Percentiles rank a stretch among this genome's conserved stretches.
These are phyloP conservation scores for Crassisporium funariophilum DNA, from an alignment of 768 basidiomycete genomes.

Conservation along the genomic window DNA sequence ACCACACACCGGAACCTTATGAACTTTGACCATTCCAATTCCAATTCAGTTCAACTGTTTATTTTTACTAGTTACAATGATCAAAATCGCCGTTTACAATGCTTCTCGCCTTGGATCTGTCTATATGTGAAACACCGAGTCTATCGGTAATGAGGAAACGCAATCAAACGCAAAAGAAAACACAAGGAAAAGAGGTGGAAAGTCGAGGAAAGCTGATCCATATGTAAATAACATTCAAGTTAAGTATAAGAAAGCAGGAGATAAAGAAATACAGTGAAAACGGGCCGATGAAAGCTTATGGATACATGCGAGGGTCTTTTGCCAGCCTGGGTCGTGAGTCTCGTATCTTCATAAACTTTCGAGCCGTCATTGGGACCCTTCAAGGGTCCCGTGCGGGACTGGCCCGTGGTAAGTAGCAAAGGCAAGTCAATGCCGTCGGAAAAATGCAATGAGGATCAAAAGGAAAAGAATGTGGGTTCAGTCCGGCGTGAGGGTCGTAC, in stretches of 20 bases:
- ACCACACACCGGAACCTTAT: no score
- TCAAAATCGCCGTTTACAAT: no score
- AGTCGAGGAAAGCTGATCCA: conserved; percentile 9
- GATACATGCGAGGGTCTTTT: conserved; percentile 28
- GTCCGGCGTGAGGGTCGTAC: neutral
- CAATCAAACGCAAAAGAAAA: conserved; percentile 1
- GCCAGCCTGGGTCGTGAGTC: conserved; percentile 47
- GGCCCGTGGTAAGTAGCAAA: conserved; percentile 16
- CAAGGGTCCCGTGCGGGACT: conserved; percentile 20
- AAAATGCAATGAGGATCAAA: conserved; percentile 40
- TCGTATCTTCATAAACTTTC: conserved; percentile 34
- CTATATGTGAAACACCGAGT: conserved; percentile 8
- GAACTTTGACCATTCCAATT: no score
- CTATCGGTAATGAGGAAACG: conserved; percentile 13
- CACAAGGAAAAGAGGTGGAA: conserved; percentile 5
- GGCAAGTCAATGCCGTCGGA: conserved; percentile 19
- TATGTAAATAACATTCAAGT: conserved; percentile 24
- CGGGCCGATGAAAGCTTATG: conserved; percentile 18
- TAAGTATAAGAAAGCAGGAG: conserved; percentile 19
- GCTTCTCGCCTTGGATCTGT: no score
- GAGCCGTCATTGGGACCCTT: no score
- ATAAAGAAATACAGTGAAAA: conserved; percentile 14
- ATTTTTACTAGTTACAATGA: no score
- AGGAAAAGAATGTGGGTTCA: conserved; percentile 13
- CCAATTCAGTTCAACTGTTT: no score